Conservation (phyloP, 2,329 filamentous ascomycete species). For the Fusarium pseudonygamai region DNA sequence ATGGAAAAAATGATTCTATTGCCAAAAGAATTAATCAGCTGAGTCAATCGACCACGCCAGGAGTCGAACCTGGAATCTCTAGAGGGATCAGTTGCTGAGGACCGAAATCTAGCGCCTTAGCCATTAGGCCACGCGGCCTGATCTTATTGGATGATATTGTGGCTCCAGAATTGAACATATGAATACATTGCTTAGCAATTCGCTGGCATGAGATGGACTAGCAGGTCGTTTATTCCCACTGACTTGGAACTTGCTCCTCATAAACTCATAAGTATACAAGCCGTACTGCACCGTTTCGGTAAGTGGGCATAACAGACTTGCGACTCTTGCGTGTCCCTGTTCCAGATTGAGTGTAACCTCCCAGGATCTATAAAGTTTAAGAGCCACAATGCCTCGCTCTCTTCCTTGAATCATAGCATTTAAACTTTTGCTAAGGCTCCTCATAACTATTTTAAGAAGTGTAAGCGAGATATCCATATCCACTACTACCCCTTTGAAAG, state of each 20-base stretch:
- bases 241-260: no score
- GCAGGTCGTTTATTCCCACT: neutral
- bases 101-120: neutral
- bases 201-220: no score
- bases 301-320: neutral
- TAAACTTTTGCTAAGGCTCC: neutral
- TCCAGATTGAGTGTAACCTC: neutral
- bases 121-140: neutral
- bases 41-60: neutral
- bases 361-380: neutral
- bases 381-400: neutral
- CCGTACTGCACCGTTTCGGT: rapidly evolving
- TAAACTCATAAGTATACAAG: neutral
- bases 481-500: rapidly evolving
- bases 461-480: rapidly evolving
- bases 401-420: neutral
- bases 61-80: neutral
- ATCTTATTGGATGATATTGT: neutral
- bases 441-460: neutral
- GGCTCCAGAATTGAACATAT: rapidly evolving
- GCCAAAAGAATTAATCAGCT: neutral
- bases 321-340: neutral
- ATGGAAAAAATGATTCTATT: no score
- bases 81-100: neutral
- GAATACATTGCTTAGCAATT: rapidly evolving